These are phyloP conservation scores for Graphiopsis chlorocephala DNA, from an alignment of 2,329 filamentous ascomycete species.

Conservation along the genomic window DNA sequence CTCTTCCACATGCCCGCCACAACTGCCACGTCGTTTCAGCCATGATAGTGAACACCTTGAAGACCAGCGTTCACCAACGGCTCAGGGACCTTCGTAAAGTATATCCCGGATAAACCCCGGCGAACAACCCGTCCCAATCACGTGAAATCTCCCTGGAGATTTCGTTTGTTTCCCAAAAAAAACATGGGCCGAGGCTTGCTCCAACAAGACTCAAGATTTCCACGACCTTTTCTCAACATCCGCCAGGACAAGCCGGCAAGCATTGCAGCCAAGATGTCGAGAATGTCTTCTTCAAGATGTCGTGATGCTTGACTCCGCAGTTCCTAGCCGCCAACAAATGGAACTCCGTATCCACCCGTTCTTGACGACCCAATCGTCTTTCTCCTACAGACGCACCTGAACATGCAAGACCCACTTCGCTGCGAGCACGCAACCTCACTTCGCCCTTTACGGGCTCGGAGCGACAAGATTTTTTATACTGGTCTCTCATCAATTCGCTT, in stretches of 20 bases:
- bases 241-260: background rate
- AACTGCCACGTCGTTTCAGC: background rate
- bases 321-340: background rate
- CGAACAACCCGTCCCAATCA: background rate
- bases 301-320: constrained; percentile 7
- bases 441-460: constrained; percentile 1
- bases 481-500: background rate
- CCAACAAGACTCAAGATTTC: background rate
- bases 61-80: background rate
- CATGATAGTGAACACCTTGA: background rate
- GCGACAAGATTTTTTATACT: background rate
- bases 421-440: constrained; percentile 15
- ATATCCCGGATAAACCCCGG: background rate
- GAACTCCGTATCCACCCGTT: background rate
- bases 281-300: background rate
- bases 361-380: background rate
- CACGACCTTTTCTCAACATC: background rate
- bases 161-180: background rate
- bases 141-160: background rate
- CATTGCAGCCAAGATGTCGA: background rate
- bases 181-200: background rate
- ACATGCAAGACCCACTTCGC: constrained; percentile 9
- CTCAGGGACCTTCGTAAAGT: background rate
- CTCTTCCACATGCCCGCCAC: too few relatives aligned
- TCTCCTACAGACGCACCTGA: background rate